Evolutionary conservation across 1,284 basidiomycete species (phyloP).

Genomic region (Xerocomus cyaneibrunnescens): DNA sequence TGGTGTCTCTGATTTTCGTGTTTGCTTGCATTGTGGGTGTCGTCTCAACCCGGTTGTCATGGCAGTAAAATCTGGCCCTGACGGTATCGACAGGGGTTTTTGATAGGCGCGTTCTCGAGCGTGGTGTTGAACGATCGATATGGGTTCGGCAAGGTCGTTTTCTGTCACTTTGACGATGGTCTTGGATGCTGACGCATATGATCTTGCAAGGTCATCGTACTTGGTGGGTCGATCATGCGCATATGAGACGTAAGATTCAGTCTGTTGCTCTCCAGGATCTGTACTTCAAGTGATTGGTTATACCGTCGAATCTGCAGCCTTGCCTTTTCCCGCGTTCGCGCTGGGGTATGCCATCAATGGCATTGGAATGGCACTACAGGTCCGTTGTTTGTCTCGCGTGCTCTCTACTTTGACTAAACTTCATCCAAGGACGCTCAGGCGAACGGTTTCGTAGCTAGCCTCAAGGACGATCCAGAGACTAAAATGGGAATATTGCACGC

Average conservation of each 20-base stretch:
- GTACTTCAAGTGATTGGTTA: background rate
- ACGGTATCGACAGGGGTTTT: slow-evolving; percentile 28
- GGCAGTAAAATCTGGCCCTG: slow-evolving; percentile 2
- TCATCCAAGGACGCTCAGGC: slow-evolving; percentile 32
- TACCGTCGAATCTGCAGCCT: slow-evolving; percentile 51
- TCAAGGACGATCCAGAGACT: slow-evolving; percentile 30
- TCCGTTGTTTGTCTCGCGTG: slow-evolving; percentile 8
- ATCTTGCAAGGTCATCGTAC: background rate
- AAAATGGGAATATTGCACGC: slow-evolving; percentile 35
- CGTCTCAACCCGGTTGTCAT: background rate
- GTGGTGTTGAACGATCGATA: slow-evolving; percentile 29
- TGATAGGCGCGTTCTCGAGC: slow-evolving; percentile 33
- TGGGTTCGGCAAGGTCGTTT: slow-evolving; percentile 36
- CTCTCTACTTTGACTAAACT: background rate
- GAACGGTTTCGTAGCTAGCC: slow-evolving; percentile 34
- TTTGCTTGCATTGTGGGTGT: slow-evolving; percentile 31
- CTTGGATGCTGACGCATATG: background rate
- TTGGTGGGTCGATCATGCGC: background rate
- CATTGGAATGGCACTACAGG: slow-evolving; percentile 52
- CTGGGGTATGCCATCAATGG: slow-evolving; percentile 60
- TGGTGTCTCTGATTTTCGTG: slow-evolving; percentile 37
- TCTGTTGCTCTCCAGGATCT: background rate
- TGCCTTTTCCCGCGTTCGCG: slow-evolving; percentile 64
- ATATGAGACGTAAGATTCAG: background rate
- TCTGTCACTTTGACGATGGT: background rate